Conservation (phyloP, 345 rosid species). For the Hirschfeldia incana region DNA sequence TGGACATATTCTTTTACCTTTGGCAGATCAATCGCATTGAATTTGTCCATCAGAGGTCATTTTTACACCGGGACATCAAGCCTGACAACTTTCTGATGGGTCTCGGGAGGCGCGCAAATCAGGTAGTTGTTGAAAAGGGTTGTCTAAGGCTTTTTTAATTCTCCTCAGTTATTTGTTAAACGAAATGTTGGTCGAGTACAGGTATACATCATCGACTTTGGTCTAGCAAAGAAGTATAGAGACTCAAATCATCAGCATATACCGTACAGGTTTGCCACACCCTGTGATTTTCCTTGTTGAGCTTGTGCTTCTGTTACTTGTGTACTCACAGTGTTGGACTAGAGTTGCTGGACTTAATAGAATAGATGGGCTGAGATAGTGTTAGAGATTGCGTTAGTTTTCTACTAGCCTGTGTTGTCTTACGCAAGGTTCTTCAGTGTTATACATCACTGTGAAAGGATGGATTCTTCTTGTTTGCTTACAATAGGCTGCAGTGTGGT, state of each 20-base stretch:
- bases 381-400: neutral
- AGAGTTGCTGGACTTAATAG: neutral
- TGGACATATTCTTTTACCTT: slow-evolving; percentile 11
- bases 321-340: neutral
- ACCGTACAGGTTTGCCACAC: slow-evolving; percentile 65
- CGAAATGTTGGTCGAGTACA: slow-evolving; percentile 31
- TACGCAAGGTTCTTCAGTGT: neutral
- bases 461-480: slow-evolving; percentile 7
- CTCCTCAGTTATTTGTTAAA: neutral
- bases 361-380: slow-evolving; percentile 13
- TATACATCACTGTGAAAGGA: neutral
- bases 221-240: slow-evolving; percentile 84
- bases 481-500: neutral
- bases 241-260: slow-evolving; percentile 86
- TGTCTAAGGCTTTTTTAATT: slow-evolving; percentile 8
- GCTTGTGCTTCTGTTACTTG: neutral
- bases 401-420: neutral
- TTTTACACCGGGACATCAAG: slow-evolving; percentile 86
- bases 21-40: slow-evolving; percentile 82
- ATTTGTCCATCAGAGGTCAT: slow-evolving; percentile 80
- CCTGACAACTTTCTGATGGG: slow-evolving; percentile 96
- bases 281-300: slow-evolving; percentile 9
- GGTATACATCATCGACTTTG: slow-evolving; percentile 88
- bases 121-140: slow-evolving; percentile 45
- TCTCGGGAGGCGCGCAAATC: slow-evolving; percentile 82